Evolutionary conservation across 148 eudicot genomes (phyloP), one percentile per base, ranked within the genome.

Genomic region (Arbutus unedo): DNA sequence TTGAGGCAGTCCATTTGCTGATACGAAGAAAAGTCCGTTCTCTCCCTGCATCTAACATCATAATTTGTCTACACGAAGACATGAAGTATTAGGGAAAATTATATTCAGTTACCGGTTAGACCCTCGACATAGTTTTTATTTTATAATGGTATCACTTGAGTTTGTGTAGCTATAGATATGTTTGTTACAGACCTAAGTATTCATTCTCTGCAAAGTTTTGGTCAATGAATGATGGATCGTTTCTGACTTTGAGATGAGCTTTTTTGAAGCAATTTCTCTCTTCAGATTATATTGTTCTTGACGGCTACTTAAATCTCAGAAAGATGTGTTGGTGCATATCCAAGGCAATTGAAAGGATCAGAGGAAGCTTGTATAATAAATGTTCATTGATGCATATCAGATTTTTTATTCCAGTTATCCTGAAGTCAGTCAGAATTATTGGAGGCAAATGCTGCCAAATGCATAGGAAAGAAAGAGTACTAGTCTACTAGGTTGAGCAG

Each of bases 371-470:
- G 23, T 72, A 18, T 14, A 31, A 41, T 38, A 68, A 41, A 7
- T 38, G 43, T 41, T 41, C 7, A 11, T 9, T 38, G 74, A 3
- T 70, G 21, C 74, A 6, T 41, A 6, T 16, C 19, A 43, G 49
- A 43, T 14, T 38, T 25, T 50, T 25, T 50, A 21, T 41, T 8
- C 57, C 41, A 0, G 57, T 75, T 38, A 15, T 45, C 31, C 71
- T n/a, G 8, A 43, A 60, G 71, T 47, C 62, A 60, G 71, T 47
- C 62, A 13, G 47, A 11, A 41, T 41, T 7, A 25, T 51, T 21
- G 5, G 8, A 7, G 13, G 43, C 62, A 54, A 53, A 53, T 76
- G 79, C 79, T 77, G 79, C 66, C 50, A 77, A 77, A 77, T 56
- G 62, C 80, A 31, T 8, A 4, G 3, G 67, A 77, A 77, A 56